Conservation (phyloP, 495 filamentous ascomycete genomes). For the Aspergillus kassunensis region DNA sequence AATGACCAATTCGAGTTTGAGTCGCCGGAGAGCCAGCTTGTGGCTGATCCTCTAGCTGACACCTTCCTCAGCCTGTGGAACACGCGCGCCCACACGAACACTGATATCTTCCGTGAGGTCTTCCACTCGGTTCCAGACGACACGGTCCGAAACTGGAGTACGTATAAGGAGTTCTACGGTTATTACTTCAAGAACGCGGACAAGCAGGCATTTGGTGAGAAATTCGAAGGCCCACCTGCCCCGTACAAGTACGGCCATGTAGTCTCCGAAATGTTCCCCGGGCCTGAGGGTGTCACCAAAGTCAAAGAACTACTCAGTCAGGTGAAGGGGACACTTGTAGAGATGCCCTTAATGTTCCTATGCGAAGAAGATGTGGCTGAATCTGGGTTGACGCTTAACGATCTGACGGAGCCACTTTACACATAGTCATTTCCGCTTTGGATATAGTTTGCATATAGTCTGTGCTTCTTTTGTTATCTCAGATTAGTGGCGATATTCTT, state of each 20-base stretch:
- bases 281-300: slow-evolving; percentile 58
- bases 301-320: slow-evolving; percentile 76
- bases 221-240: slow-evolving; percentile 36
- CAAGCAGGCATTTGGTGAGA: slow-evolving; percentile 39
- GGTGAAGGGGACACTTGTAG: slow-evolving; percentile 76
- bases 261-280: slow-evolving; percentile 72
- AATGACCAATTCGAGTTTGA: slow-evolving; percentile 82
- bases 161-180: slow-evolving; percentile 81
- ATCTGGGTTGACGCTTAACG: slow-evolving; percentile 75
- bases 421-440: slow-evolving; percentile 46
- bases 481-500: background rate
- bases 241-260: slow-evolving; percentile 78
- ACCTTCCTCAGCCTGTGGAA: slow-evolving; percentile 70
- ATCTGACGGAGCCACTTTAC: slow-evolving; percentile 78
- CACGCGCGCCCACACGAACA: slow-evolving; percentile 70
- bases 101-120: slow-evolving; percentile 74
- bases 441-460: background rate
- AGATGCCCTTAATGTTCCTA: slow-evolving; percentile 91
- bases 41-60: slow-evolving; percentile 68
- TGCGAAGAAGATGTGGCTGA: slow-evolving; percentile 84
- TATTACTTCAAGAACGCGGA: slow-evolving; percentile 62
- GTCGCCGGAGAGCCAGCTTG: slow-evolving; percentile 65
- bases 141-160: slow-evolving; percentile 70
- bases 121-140: slow-evolving; percentile 91
- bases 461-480: slow-evolving; percentile 6